Evolutionary conservation across 202 grass and related monocot species (phyloP).

Genomic region (Bolboschoenoplectus hybrid): DNA sequence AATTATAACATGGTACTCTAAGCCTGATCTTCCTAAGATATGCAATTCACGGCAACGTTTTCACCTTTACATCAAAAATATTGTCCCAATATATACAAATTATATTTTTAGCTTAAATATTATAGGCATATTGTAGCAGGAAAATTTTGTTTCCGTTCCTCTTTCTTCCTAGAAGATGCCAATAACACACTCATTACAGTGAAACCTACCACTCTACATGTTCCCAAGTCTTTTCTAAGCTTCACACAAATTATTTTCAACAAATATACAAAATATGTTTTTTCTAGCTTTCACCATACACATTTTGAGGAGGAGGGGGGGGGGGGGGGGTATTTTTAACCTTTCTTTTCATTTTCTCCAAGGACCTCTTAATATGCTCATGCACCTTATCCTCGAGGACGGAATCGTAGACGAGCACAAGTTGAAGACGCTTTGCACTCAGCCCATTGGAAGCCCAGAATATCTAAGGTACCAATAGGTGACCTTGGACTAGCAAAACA

Average conservation of each 20-base stretch:
- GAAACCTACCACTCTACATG: neutral
- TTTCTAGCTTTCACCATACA: slow-evolving; percentile 24
- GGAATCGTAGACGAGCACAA: neutral
- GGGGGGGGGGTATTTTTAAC: neutral
- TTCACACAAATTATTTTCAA: slow-evolving; percentile 22
- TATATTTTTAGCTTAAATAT: slow-evolving; percentile 4
- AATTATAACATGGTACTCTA: neutral
- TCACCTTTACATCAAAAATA: slow-evolving; percentile 2
- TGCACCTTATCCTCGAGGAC: neutral
- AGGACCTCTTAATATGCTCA: slow-evolving; percentile 14
- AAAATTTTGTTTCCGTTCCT: neutral
- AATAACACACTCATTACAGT: neutral
- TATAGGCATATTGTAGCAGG: neutral
- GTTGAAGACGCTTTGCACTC: neutral
- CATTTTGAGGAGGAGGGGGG: neutral
- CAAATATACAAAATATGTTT: slow-evolving; percentile 34
- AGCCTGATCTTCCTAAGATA: neutral
- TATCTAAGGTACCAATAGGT: neutral
- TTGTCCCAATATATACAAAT: slow-evolving; percentile 5
- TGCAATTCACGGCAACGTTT: neutral
- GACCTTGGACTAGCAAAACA: neutral
- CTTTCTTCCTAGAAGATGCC: neutral
- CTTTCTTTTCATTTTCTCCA: neutral
- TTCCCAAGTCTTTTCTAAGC: slow-evolving; percentile 5
- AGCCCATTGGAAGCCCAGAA: neutral